Conservation (phyloP, 2,329 filamentous ascomycete species). For the Calonectria fujianensis region DNA sequence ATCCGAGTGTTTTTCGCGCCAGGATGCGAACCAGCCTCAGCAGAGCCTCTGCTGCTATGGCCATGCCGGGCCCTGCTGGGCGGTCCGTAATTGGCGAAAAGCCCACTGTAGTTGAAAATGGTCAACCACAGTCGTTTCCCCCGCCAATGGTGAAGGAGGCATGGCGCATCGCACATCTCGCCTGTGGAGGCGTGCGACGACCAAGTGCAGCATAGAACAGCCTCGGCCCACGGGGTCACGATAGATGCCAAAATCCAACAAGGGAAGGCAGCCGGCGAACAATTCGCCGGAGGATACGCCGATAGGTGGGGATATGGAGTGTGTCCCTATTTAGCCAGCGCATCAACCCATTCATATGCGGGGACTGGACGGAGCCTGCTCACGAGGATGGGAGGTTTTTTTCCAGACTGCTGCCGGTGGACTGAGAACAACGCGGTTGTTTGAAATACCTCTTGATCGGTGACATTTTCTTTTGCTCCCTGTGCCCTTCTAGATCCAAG, state of each 20-base stretch:
- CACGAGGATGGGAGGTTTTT: slow-evolving; percentile 28
- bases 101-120: not conserved
- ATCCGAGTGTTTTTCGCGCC: slow-evolving; percentile 12
- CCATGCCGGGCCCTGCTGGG: not conserved
- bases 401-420: slow-evolving; percentile 15
- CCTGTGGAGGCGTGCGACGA: not conserved
- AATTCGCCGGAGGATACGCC: slow-evolving; percentile 43
- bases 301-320: slow-evolving; percentile 54
- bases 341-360: slow-evolving; percentile 30
- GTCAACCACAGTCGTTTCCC: not conserved
- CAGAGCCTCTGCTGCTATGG: slow-evolving; percentile 17
- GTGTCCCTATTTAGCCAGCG: slow-evolving; percentile 42
- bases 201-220: not conserved
- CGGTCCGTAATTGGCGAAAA: slow-evolving; percentile 1
- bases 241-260: slow-evolving; percentile 21
- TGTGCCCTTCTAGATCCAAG: not conserved
- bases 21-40: slow-evolving; percentile 1
- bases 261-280: slow-evolving; percentile 39
- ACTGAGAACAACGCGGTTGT: slow-evolving; percentile 24
- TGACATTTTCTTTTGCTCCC: slow-evolving; percentile 5
- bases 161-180: not conserved
- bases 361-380: slow-evolving; percentile 20
- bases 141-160: not conserved
- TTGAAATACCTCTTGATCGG: slow-evolving; percentile 6
- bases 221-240: slow-evolving; percentile 24